These are phyloP conservation scores for Dendrobium officinale DNA, from an alignment of 106 monocot species.

Conservation along the genomic window DNA sequence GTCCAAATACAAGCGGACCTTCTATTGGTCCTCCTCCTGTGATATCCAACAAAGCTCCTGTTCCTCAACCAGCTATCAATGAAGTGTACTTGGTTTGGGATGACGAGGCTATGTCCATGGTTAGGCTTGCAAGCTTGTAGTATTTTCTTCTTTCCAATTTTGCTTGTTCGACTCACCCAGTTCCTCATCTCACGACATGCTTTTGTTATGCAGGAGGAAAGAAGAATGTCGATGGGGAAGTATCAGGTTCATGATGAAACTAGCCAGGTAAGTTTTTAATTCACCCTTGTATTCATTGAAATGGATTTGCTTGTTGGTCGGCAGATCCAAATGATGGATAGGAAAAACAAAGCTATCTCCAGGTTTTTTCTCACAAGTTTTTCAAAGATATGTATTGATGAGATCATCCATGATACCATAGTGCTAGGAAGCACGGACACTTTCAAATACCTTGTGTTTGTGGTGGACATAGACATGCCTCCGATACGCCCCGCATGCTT, in stretches of 20 bases:
- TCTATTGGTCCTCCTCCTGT: conserved; percentile 87
- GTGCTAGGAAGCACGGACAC: background rate
- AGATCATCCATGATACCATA: background rate
- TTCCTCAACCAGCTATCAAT: conserved; percentile 46
- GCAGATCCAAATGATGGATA: conserved; percentile 22
- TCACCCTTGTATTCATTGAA: conserved; percentile 20
- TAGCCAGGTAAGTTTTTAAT: conserved; percentile 90
- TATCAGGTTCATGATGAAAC: conserved; percentile 99
- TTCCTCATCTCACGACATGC: background rate
- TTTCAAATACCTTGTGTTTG: too few species aligned
- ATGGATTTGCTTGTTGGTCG: conserved; percentile 16
- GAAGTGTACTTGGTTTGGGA: conserved; percentile 99
- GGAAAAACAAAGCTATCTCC: conserved; percentile 1
- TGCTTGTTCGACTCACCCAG: too few species aligned
- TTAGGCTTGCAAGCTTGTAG: conserved; percentile 11
- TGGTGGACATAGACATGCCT: too few species aligned
- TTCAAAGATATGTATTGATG: background rate
- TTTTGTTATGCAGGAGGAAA: conserved; percentile 64
- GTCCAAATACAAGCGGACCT: conserved; percentile 75
- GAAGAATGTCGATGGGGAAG: conserved; percentile 73
- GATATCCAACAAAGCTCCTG: conserved; percentile 70
- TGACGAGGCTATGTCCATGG: conserved; percentile 99
- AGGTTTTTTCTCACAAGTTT: conserved; percentile 3
- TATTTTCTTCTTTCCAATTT: background rate
- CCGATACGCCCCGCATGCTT: too few species aligned